These are phyloP conservation scores for Pilaira anomala DNA, from an alignment of 192 early-diverging fungal genomes.

Conservation along the genomic window DNA sequence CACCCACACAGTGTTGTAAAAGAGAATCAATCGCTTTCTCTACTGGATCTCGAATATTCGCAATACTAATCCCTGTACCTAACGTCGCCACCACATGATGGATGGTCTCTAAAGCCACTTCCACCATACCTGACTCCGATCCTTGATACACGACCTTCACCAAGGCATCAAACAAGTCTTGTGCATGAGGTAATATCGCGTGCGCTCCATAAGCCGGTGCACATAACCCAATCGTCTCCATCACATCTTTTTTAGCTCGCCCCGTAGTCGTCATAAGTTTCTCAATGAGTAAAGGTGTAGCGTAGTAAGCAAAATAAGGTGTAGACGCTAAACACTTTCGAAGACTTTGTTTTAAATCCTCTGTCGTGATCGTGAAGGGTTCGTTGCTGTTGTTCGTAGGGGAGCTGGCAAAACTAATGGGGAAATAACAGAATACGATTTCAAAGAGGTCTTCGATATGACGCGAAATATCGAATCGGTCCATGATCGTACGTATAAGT, in stretches of 20 bases:
- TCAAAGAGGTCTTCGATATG: conserved; percentile 93
- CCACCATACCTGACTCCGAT: conserved; percentile 60
- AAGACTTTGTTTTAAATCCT: conserved; percentile 82
- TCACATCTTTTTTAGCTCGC: conserved; percentile 69
- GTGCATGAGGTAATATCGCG: conserved; percentile 65
- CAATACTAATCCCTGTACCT: conserved; percentile 51
- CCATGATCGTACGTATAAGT: conserved; percentile 66
- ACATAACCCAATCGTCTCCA: conserved; percentile 82
- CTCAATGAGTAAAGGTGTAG: conserved; percentile 84
- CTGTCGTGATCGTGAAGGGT: conserved; percentile 87
- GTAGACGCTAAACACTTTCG: conserved; percentile 75
- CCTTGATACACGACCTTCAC: conserved; percentile 76
- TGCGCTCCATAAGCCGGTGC: conserved; percentile 71
- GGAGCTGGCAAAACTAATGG: conserved; percentile 96
- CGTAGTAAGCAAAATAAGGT: conserved; percentile 78
- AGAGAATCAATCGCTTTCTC: conserved; percentile 49
- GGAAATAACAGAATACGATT: conserved; percentile 98
- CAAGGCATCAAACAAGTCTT: conserved; percentile 70
- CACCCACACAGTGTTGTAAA: conserved; percentile 52
- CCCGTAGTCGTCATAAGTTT: conserved; percentile 80
- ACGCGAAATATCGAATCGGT: conserved; percentile 72
- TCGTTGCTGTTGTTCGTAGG: no score
- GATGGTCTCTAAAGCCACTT: conserved; percentile 62
- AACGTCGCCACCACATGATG: conserved; percentile 67
- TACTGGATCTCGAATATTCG: conserved; percentile 40